A percentile compares a stretch with the other conserved stretches of the same genome.
Conservation (phyloP, 73 alveolate genomes). For the Paramecium primaurelia region DNA sequence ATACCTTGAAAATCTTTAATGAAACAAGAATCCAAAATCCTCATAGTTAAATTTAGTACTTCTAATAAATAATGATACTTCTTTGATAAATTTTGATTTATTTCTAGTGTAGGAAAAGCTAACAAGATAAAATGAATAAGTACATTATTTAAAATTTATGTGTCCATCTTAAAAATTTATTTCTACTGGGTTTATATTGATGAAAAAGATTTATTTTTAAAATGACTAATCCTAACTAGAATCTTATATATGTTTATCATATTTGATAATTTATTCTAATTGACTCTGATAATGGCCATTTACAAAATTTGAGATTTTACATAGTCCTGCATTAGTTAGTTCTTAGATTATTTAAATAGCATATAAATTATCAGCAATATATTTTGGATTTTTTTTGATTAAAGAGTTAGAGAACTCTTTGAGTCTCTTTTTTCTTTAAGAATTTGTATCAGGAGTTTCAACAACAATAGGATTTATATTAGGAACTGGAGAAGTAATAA, state of each 20-base stretch:
- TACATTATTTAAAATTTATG: not conserved
- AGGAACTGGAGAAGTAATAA: not conserved
- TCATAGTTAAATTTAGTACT: not conserved
- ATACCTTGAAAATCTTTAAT: not conserved
- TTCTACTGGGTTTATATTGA: not conserved
- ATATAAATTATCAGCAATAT: not conserved
- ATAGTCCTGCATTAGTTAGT: not conserved
- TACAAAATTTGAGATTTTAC: not conserved
- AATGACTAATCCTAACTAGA: not conserved
- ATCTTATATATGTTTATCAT: not conserved
- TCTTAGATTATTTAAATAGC: not conserved
- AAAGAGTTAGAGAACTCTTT: not conserved
- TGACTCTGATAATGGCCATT: not conserved
- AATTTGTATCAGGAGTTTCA: not conserved
- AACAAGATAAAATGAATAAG: not conserved
- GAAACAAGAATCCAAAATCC: not conserved
- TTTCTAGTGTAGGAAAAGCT: not conserved
- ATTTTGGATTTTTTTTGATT: not conserved
- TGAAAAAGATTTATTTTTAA: not conserved
- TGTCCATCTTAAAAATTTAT: not conserved
- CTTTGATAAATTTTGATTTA: not conserved
- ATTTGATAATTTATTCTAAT: not conserved
- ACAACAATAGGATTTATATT: not conserved
- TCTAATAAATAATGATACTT: not conserved
- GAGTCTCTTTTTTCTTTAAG: not conserved